Conservation (phyloP, 495 filamentous ascomycete species). For the Penicillium alfredii region DNA sequence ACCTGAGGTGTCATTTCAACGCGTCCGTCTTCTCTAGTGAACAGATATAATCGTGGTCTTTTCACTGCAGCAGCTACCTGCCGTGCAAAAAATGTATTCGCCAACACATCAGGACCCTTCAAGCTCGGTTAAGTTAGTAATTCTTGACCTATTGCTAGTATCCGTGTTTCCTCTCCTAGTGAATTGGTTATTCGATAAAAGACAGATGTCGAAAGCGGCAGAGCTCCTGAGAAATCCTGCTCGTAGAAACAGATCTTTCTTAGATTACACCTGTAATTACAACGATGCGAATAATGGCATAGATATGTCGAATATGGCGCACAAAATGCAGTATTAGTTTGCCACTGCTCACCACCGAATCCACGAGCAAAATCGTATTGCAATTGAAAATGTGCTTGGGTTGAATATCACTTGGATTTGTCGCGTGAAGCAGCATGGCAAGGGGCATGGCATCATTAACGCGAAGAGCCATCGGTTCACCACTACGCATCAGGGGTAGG, state of each 20-base stretch:
- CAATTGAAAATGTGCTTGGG: slow-evolving; percentile 34
- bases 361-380: slow-evolving; percentile 49
- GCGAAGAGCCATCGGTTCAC: slow-evolving; percentile 61
- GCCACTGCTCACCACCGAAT: slow-evolving; percentile 58
- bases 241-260: slow-evolving; percentile 26
- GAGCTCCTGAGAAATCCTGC: slow-evolving; percentile 23
- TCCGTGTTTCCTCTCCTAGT: slow-evolving; percentile 48
- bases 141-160: slow-evolving; percentile 55
- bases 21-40: too few relatives aligned
- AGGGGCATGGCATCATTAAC: slow-evolving; percentile 50
- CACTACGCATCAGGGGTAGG: slow-evolving; percentile 59
- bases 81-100: too few relatives aligned
- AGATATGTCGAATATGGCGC: slow-evolving; percentile 40
- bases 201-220: slow-evolving; percentile 21
- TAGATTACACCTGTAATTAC: slow-evolving; percentile 55
- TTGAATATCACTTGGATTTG: slow-evolving; percentile 39
- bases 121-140: too few relatives aligned
- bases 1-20: too few relatives aligned
- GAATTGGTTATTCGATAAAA: slow-evolving; percentile 52
- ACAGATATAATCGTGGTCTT: too few relatives aligned
- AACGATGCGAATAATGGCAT: slow-evolving; percentile 44
- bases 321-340: slow-evolving; percentile 49
- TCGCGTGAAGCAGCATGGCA: slow-evolving; percentile 54
- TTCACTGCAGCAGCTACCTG: too few relatives aligned
- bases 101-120: too few relatives aligned